phyloP scores from a whole-genome alignment of 2,329 filamentous ascomycete species.

The Fusarium penzigii region DNA sequence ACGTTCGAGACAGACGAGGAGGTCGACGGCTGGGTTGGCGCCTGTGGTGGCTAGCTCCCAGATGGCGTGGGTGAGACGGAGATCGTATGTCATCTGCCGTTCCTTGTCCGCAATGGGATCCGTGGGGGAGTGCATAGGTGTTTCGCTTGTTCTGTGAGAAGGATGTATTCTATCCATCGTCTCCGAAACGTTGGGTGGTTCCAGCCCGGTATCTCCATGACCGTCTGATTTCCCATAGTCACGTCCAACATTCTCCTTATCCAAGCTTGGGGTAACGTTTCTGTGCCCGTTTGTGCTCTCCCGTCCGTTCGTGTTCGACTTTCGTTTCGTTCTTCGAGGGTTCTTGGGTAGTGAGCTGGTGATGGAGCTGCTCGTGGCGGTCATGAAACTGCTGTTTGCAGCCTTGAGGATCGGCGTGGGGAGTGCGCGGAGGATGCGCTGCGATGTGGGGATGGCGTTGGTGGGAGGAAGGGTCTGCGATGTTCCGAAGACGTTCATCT shows the following conservation, averaged over 20 bases:
- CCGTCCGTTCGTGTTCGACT: constrained; percentile 45
- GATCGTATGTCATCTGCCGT: constrained; percentile 76
- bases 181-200: constrained; percentile 40
- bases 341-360: constrained; percentile 74
- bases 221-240: constrained; percentile 30
- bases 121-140: constrained; percentile 31
- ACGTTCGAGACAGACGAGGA: constrained; percentile 89
- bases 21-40: constrained; percentile 90
- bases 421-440: constrained; percentile 85
- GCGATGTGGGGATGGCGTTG: constrained; percentile 86
- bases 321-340: constrained; percentile 61
- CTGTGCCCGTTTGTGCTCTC: constrained; percentile 38
- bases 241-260: constrained; percentile 51
- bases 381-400: constrained; percentile 95
- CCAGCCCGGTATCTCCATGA: constrained; percentile 20
- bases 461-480: constrained; percentile 75
- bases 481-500: constrained; percentile 77
- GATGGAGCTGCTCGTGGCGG: constrained; percentile 83
- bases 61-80: constrained; percentile 84
- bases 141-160: constrained; percentile 23
- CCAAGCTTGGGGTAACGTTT: constrained; percentile 40
- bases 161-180: constrained; percentile 51
- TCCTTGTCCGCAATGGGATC: constrained; percentile 69
- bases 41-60: constrained; percentile 91
- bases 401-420: constrained; percentile 90